Evolutionary conservation across 2,329 filamentous ascomycete species (phyloP), one percentile per base, ranked within the genome.

Genomic region (Fusarium nurragi): DNA sequence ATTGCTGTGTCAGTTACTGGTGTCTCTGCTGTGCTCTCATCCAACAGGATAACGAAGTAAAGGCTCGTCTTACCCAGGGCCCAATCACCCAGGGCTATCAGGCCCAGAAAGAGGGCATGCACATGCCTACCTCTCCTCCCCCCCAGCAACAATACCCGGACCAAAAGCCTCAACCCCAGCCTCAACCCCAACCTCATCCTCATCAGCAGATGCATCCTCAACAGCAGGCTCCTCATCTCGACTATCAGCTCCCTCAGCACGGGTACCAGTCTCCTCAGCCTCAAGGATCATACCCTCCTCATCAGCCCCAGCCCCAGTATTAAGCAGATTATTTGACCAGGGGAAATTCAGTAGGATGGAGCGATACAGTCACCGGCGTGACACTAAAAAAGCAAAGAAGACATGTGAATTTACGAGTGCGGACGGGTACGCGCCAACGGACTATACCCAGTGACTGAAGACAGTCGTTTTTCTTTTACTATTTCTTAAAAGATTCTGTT

Each of bases 1-100:
- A 88, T 71, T 88, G 80, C 75, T 82, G 81, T 66, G 72, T 76
- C n/a, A 75, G 80, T 14, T 86, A 77, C 73, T 88, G 81, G 76
- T 88, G 86, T 72, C 72, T 77, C 32, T 87, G 84, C 79, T 88
- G 86, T 69, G 78, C 79, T 7, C 73, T 87, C 55, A 79, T 87
- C 63, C 86, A 88, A 76, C 80, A 87, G 54, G 84, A 87, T 56
- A 85, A 86, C 65, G 86, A 88, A 69, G 79, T 82, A 64, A 69
- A 71, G 65, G 28, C 67, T 68, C 54, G 72, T 67, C 39, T 71
- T 60, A 61, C 70, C 11, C 64, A 64, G 18, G 69, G 67, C 3
- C 71, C 72, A 44, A 60, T 74, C 46, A 74, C 68, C n/a, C 71
- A 77, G 60, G 73, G 71, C 28, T 80, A 80, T 56, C 76, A 79